Conservation (phyloP, 768 basidiomycete genomes). For the Tulasnella sp. region DNA sequence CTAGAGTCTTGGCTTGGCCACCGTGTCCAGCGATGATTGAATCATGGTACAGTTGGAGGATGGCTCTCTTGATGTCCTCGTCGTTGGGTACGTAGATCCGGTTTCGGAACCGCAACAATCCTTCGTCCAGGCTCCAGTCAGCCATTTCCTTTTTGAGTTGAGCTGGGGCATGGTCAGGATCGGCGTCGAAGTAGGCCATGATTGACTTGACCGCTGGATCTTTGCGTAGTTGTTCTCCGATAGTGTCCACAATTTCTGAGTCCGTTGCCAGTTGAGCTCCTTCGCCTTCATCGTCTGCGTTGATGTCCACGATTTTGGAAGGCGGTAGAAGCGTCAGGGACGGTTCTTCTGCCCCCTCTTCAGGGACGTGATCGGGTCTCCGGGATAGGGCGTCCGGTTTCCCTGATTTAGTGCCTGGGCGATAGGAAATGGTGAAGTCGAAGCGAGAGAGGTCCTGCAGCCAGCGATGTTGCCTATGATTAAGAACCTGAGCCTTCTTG, state of each 20-base stretch:
- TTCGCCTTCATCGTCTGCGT: background rate
- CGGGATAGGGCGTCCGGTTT: conserved; percentile 14
- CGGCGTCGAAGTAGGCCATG: too few relatives aligned
- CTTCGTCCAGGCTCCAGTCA: background rate
- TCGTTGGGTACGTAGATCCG: conserved; percentile 26
- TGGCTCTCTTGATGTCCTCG: background rate
- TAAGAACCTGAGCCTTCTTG: conserved; percentile 30
- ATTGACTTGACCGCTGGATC: too few relatives aligned
- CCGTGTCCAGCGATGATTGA: background rate
- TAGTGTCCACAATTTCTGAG: background rate
- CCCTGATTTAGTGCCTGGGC: conserved; percentile 26
- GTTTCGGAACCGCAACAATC: background rate
- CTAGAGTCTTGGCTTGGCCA: conserved; percentile 38
- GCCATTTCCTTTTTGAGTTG: background rate
- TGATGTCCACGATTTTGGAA: background rate
- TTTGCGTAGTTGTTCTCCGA: background rate
- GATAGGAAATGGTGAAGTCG: conserved; percentile 37
- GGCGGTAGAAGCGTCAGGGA: conserved; percentile 9
- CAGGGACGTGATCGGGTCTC: background rate
- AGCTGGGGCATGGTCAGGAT: background rate
- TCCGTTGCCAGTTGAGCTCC: background rate
- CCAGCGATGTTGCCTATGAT: conserved; percentile 39
- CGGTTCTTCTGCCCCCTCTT: conserved; percentile 28
- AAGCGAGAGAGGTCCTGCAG: conserved; percentile 34
- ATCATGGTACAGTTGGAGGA: conserved; percentile 19